phyloP scores from a whole-genome alignment of 2,329 filamentous ascomycete species.

The Diaporthe destruens region DNA sequence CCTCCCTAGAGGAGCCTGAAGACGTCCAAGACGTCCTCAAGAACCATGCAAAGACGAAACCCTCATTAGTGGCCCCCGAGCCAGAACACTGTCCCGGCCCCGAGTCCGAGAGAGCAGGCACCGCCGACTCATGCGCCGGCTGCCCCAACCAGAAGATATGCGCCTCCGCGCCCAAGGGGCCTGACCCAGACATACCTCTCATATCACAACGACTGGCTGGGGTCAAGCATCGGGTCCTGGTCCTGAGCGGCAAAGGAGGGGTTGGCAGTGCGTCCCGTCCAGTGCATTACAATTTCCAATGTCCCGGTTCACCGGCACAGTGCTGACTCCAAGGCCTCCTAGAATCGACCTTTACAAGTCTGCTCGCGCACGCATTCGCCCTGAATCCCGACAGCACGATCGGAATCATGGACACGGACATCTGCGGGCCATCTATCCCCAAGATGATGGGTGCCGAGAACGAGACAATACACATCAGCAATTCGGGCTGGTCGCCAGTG shows the following conservation, averaged over 20 bases:
- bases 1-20: constrained; percentile 80
- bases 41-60: constrained; percentile 81
- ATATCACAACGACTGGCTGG: constrained; percentile 86
- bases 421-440: constrained; percentile 94
- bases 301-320: not conserved
- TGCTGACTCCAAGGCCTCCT: constrained; percentile 6
- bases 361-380: constrained; percentile 91
- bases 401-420: constrained; percentile 98
- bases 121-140: constrained; percentile 87
- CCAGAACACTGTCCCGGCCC: constrained; percentile 97
- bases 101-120: constrained; percentile 78
- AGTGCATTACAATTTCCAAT: not conserved
- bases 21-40: constrained; percentile 77
- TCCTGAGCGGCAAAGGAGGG: constrained; percentile 94
- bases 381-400: constrained; percentile 82
- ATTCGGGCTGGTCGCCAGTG: constrained; percentile 91
- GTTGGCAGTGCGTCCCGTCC: constrained; percentile 74
- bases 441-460: constrained; percentile 99
- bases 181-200: constrained; percentile 91
- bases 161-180: constrained; percentile 92
- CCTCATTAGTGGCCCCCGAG: constrained; percentile 91
- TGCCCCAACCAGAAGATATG: constrained; percentile 98
- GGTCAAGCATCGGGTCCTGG: constrained; percentile 91
- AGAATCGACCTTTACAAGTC: constrained; percentile 88
- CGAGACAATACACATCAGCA: constrained; percentile 93